Evolutionary conservation across 257 asterid species (phyloP).

Genomic region (Haberlea rhodopensis): DNA sequence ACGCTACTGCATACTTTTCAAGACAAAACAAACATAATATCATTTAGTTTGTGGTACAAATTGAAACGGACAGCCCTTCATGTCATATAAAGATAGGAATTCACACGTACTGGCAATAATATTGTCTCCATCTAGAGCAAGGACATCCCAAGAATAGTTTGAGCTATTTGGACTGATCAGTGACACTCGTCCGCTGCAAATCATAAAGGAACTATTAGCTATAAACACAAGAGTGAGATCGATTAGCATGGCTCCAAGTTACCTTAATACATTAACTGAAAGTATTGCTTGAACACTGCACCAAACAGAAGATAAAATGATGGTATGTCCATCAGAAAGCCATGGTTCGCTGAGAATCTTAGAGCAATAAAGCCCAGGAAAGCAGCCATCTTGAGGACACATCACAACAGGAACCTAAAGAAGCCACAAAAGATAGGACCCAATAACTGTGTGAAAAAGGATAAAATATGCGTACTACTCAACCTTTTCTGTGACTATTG

Average conservation of each 20-base stretch:
- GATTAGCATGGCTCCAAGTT: constrained; percentile 20
- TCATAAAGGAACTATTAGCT: constrained; percentile 16
- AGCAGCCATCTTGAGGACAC: constrained; percentile 76
- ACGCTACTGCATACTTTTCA: constrained; percentile 78
- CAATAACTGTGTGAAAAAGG: constrained; percentile 5
- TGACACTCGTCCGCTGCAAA: constrained; percentile 66
- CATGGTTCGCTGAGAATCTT: constrained; percentile 59
- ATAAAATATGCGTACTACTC: not conserved
- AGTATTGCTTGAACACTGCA: constrained; percentile 65
- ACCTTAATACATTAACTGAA: constrained; percentile 72
- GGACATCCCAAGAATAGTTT: constrained; percentile 66
- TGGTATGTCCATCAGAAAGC: constrained; percentile 84
- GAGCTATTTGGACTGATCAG: constrained; percentile 67
- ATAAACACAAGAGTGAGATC: constrained; percentile 17
- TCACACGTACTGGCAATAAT: constrained; percentile 61
- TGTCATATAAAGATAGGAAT: not conserved
- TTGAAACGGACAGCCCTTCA: constrained; percentile 4
- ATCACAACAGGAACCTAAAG: constrained; percentile 71
- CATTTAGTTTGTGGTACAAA: constrained; percentile 20
- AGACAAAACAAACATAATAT: constrained; percentile 24
- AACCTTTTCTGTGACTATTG: not conserved
- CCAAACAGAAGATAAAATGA: constrained; percentile 80
- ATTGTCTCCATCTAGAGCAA: constrained; percentile 64
- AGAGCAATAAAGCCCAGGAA: constrained; percentile 77
- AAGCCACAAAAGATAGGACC: constrained; percentile 21